phyloP scores from a whole-genome alignment of 2,329 filamentous ascomycete species.

The Stagonosporopsis cucurbitacearum region DNA sequence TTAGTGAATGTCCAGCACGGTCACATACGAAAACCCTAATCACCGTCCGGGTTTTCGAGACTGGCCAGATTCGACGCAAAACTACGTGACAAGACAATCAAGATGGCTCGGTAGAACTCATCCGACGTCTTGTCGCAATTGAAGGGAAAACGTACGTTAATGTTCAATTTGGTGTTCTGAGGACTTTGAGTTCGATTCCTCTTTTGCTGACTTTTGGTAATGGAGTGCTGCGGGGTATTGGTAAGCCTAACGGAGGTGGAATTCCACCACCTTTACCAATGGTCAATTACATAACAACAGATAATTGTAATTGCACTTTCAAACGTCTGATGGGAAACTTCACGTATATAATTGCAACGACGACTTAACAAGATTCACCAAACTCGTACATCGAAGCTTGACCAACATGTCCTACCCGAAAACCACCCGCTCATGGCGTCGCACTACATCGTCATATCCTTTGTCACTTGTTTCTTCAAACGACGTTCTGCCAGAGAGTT shows the following conservation, averaged over 20 bases:
- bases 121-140: neutral
- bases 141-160: neutral
- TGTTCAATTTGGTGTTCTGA: neutral
- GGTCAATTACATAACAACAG: neutral
- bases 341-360: neutral
- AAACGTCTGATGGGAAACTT: neutral
- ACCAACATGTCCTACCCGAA: slow-evolving; percentile 21
- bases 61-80: neutral
- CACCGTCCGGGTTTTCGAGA: neutral
- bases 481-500: slow-evolving; percentile 22
- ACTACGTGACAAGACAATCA: neutral
- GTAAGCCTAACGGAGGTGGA: neutral
- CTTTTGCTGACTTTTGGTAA: neutral
- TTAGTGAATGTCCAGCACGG: neutral
- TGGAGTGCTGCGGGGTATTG: neutral
- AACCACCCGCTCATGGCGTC: slow-evolving; percentile 28
- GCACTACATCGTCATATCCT: slow-evolving; percentile 20
- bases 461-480: slow-evolving; percentile 12
- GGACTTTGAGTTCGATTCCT: neutral
- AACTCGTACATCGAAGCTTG: neutral
- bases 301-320: neutral
- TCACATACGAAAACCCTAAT: neutral
- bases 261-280: neutral
- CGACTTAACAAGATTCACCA: neutral
- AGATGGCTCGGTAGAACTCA: neutral